Evolutionary conservation across 305 asterid genomes (phyloP).

Genomic region (Fraxinus albicans): DNA sequence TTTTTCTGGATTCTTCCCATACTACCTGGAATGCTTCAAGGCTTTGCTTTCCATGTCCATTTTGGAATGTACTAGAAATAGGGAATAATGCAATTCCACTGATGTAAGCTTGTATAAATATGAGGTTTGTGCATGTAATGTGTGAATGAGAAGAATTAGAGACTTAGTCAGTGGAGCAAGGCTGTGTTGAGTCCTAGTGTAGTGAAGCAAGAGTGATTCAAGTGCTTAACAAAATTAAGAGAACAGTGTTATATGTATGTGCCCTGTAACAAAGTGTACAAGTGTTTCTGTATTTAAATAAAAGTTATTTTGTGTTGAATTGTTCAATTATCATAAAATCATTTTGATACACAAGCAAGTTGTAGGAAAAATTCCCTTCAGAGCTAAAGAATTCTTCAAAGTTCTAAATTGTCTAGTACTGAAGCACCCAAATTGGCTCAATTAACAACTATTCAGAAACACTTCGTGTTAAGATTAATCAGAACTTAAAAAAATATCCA

Average conservation of each 20-base stretch:
- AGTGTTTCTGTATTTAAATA: not conserved
- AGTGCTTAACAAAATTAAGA: not conserved
- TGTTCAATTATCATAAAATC: conserved; percentile 1
- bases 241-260: not conserved
- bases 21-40: not conserved
- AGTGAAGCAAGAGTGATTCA: not conserved
- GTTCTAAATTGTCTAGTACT: not conserved
- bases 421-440: not conserved
- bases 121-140: not conserved
- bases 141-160: not conserved
- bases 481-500: not conserved
- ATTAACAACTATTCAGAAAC: not conserved
- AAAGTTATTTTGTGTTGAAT: not conserved
- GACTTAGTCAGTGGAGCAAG: not conserved
- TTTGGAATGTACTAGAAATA: not conserved
- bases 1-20: not conserved
- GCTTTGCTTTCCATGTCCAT: not conserved
- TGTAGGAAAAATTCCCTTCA: not conserved
- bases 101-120: not conserved
- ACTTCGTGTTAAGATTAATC: not conserved
- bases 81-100: not conserved
- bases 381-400: not conserved
- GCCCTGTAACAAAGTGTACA: not conserved
- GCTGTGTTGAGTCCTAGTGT: not conserved
- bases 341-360: not conserved